Conservation (phyloP, 2,329 filamentous ascomycete species). For the Colletotrichum graminicola region DNA sequence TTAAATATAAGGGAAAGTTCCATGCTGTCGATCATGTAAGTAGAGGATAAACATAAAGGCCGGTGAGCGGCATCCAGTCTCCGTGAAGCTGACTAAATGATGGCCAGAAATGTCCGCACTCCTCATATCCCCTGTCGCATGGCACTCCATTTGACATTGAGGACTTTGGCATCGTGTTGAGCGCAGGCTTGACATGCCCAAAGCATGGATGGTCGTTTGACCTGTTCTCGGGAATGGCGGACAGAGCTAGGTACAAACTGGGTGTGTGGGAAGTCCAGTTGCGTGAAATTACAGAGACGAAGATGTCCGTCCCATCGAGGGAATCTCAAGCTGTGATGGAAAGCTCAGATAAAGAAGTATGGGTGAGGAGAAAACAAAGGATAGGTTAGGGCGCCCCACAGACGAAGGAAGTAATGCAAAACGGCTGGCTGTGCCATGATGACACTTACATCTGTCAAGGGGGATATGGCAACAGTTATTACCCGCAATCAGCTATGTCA, state of each 20-base stretch:
- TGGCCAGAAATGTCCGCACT: constrained; percentile 74
- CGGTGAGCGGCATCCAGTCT: too few relatives aligned
- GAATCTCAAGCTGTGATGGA: not conserved
- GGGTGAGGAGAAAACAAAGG: constrained; percentile 58
- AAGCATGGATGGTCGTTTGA: constrained; percentile 82
- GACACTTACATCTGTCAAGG: too few relatives aligned
- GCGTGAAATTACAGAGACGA: constrained; percentile 46
- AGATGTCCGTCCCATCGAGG: rapidly evolving
- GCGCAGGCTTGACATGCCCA: constrained; percentile 73
- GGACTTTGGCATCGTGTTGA: constrained; percentile 75
- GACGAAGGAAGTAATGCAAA: too few relatives aligned
- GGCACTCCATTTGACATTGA: constrained; percentile 77
- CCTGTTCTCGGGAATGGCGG: constrained; percentile 70
- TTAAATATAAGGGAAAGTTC: constrained; percentile 72
- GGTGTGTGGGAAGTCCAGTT: constrained; percentile 74
- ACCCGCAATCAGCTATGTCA: not conserved
- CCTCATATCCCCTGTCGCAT: constrained; percentile 73
- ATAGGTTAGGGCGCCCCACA: constrained; percentile 45
- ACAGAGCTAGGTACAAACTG: constrained; percentile 72
- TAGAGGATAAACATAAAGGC: constrained; percentile 4
- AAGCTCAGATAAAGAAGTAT: constrained; percentile 52
- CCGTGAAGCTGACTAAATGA: not conserved
- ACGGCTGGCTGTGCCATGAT: not conserved
- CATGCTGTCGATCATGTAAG: constrained; percentile 77
- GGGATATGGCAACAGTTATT: not conserved